These are phyloP conservation scores for Spongospora subterranea DNA, from an alignment of 208 protist genomes.

Conservation along the genomic window DNA sequence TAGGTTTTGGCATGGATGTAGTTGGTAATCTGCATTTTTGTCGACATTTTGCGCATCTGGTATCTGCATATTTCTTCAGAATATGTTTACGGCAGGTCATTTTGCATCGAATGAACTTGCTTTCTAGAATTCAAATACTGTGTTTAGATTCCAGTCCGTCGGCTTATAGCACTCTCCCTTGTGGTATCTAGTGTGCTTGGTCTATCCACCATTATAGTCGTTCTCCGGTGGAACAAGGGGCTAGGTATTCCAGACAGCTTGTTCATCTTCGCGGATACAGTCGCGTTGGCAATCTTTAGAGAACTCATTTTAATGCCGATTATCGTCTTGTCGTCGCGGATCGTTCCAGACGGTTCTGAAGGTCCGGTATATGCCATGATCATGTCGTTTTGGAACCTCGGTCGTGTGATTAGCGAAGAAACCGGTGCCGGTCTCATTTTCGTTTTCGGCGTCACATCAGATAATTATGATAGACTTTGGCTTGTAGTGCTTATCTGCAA, in stretches of 20 bases:
- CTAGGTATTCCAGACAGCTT: neutral
- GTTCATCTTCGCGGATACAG: neutral
- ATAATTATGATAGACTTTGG: neutral
- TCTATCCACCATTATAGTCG: neutral
- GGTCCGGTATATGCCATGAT: neutral
- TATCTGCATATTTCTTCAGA: neutral
- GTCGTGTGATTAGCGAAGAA: neutral
- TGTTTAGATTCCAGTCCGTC: neutral
- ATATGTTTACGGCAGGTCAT: neutral
- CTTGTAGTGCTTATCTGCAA: neutral
- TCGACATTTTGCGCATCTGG: neutral
- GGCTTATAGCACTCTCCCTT: neutral
- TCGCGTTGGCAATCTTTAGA: neutral
- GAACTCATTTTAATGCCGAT: neutral
- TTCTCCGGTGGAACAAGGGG: neutral
- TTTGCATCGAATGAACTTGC: too few species aligned
- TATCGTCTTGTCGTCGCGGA: neutral
- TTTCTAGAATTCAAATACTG: too few species aligned
- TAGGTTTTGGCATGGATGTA: neutral
- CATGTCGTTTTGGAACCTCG: neutral
- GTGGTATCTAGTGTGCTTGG: neutral
- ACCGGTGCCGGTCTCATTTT: neutral
- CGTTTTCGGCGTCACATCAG: neutral
- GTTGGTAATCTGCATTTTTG: neutral
- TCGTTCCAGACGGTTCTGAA: neutral